Conservation (phyloP, 331 rosid species). For the Malus hybrid region DNA sequence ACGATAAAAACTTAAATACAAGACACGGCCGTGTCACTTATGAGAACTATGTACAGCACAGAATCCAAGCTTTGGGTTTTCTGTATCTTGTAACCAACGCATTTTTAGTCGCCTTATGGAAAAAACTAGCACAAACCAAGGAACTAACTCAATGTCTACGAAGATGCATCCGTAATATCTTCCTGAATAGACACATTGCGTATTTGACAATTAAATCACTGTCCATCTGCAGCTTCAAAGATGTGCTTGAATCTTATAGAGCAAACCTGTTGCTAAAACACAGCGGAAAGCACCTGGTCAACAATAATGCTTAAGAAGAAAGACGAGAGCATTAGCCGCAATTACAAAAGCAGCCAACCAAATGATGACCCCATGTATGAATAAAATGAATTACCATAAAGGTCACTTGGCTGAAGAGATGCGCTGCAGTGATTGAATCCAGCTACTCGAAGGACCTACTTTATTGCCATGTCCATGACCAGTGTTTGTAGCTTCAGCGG, state of each 20-base stretch:
- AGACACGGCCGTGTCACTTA: slow-evolving; percentile 41
- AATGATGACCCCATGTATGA: slow-evolving; percentile 4
- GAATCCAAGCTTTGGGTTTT: slow-evolving; percentile 51
- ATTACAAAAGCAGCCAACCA: not conserved
- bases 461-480: slow-evolving; percentile 46
- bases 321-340: not conserved
- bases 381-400: slow-evolving; percentile 33
- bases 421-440: slow-evolving; percentile 82
- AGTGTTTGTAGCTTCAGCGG: slow-evolving; percentile 50
- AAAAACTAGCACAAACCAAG: slow-evolving; percentile 39
- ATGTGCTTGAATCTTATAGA: slow-evolving; percentile 27
- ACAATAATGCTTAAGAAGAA: not conserved
- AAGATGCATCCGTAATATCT: slow-evolving; percentile 26
- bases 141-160: slow-evolving; percentile 44
- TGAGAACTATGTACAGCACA: slow-evolving; percentile 68
- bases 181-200: slow-evolving; percentile 20
- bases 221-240: slow-evolving; percentile 35
- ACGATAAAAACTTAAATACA: slow-evolving; percentile 56
- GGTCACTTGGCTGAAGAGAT: slow-evolving; percentile 71
- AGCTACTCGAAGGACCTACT: slow-evolving; percentile 82
- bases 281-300: slow-evolving; percentile 14
- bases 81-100: slow-evolving; percentile 47
- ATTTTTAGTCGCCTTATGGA: slow-evolving; percentile 55
- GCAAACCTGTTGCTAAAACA: slow-evolving; percentile 36
- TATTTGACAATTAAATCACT: slow-evolving; percentile 32